A percentile compares a stretch with the other conserved stretches of the same genome.
Conservation (phyloP, 345 rosid species). For the Eucalyptus caleyi region DNA sequence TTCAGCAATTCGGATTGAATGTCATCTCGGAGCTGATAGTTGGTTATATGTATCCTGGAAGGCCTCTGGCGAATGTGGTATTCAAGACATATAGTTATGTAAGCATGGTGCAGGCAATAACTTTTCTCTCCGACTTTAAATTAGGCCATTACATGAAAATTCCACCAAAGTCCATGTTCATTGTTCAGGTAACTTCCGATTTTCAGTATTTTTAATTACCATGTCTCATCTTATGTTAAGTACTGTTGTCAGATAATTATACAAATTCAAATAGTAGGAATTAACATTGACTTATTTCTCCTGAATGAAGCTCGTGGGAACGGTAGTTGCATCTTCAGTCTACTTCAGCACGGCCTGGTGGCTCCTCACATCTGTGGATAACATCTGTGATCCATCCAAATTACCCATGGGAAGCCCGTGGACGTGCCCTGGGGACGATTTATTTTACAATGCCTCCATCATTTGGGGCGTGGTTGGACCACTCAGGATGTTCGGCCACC, state of each 20-base stretch:
- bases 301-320: constrained; percentile 17
- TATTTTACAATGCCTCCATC: constrained; percentile 43
- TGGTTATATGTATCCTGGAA: constrained; percentile 47
- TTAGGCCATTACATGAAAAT: constrained; percentile 56
- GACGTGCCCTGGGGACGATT: constrained; percentile 38
- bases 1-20: constrained; percentile 35
- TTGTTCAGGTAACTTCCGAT: constrained; percentile 24
- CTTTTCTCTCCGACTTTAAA: constrained; percentile 41
- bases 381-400: constrained; percentile 17
- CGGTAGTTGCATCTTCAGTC: constrained; percentile 22
- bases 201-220: background rate
- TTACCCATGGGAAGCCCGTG: constrained; percentile 36
- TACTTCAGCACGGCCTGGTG: constrained; percentile 42
- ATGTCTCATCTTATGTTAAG: background rate
- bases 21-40: constrained; percentile 39
- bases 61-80: constrained; percentile 34
- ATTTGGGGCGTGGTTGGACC: constrained; percentile 57
- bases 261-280: background rate
- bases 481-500: constrained; percentile 26
- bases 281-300: background rate
- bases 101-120: constrained; percentile 30
- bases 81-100: constrained; percentile 38
- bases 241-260: background rate
- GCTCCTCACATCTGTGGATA: constrained; percentile 26
- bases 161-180: constrained; percentile 45